Evolutionary conservation across 768 basidiomycete genomes (phyloP).

Genomic region (Tricholoma sp.): DNA sequence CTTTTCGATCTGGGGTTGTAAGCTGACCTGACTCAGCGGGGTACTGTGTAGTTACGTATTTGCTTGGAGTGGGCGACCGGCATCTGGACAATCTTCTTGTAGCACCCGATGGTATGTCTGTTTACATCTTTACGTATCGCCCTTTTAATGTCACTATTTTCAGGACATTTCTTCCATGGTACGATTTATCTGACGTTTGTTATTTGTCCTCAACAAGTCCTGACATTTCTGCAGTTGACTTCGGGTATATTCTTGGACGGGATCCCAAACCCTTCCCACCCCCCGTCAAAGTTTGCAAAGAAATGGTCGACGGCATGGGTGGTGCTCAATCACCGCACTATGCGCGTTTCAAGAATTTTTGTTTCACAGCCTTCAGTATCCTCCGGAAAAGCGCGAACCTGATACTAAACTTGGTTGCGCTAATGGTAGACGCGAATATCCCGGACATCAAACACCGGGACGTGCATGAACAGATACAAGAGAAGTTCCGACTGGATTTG

Average conservation of each 20-base stretch:
- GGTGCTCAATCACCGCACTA: slow-evolving; percentile 94
- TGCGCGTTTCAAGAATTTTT: slow-evolving; percentile 91
- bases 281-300: slow-evolving; percentile 97
- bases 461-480: slow-evolving; percentile 86
- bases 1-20: background rate
- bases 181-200: background rate
- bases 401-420: slow-evolving; percentile 89
- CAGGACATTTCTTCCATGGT: slow-evolving; percentile 97
- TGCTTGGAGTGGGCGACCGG: slow-evolving; percentile 94
- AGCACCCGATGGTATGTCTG: slow-evolving; percentile 73
- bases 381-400: slow-evolving; percentile 96
- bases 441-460: slow-evolving; percentile 94
- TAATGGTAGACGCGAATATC: slow-evolving; percentile 98
- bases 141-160: background rate
- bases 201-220: background rate
- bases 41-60: slow-evolving; percentile 95
- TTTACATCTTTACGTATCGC: background rate
- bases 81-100: slow-evolving; percentile 94
- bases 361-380: slow-evolving; percentile 97
- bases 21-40: slow-evolving; percentile 61
- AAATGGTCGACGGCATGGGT: slow-evolving; percentile 99
- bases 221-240: slow-evolving; percentile 64
- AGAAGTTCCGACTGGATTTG: slow-evolving; percentile 92
- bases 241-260: slow-evolving; percentile 95
- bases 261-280: slow-evolving; percentile 98